Evolutionary conservation across 2,329 filamentous ascomycete species (phyloP), one percentile per base, ranked within the genome.

Genomic region (Colletotrichum cereale): DNA sequence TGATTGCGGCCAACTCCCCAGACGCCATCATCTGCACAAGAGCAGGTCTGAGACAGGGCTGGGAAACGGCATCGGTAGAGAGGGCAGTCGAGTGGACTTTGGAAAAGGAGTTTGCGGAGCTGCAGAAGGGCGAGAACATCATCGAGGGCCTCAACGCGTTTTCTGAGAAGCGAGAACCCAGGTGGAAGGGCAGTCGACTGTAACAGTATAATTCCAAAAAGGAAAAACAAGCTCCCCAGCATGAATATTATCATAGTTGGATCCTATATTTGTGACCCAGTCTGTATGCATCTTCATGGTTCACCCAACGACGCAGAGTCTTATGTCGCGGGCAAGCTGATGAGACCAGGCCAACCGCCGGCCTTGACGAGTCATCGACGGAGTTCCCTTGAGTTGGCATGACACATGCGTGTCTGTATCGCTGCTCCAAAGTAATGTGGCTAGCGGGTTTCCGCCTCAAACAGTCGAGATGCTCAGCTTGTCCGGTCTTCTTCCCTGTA

Each of bases 51-150:
- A 75, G 83, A 29, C 75, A 82, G 71, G 76, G 77, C 10, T 81
- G 82, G 79, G 83, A 84, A 79, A 79, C 78, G 48, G 81, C 76
- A 3, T 82, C 80, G 64, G 82, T 85, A 14, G 82, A 85, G 57
- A 63, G 78, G 42, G 80, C 84, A 1, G 68, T 72, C 4, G 68
- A 67, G 11, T 75, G 74, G 72, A 78, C 77, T 16, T 72, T 77
- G 4, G 76, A 79, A 56, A 78, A 75, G 66, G 77, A 79, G 52
- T 78, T 77, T 69, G 76, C 76, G n/a, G 77, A 78, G 53, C 66
- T 79, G 42, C 76, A 78, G 52, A 76, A 71, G 55, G 78, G 77
- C 5, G 78, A 79, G 50, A 78, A 79, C 53, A 78, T 78, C 6
- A 61, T 75, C 12, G 77, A 78, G 66, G 77, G 78, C 1, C 73